Conservation (phyloP, 495 filamentous ascomycete species). For the Xylaria acuta region DNA sequence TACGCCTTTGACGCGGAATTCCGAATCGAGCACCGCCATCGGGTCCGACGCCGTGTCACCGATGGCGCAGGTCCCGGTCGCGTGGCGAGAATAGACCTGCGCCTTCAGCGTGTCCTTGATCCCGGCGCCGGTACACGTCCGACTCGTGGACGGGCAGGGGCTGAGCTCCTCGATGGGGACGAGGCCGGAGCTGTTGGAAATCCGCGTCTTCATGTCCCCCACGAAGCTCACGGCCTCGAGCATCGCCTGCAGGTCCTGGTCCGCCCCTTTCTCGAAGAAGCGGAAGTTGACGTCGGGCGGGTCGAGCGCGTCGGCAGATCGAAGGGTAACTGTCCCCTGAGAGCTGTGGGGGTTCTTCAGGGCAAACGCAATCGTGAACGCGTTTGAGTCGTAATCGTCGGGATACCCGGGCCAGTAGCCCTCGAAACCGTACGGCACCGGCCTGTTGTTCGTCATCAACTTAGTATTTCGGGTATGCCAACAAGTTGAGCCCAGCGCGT, state of each 20-base stretch:
- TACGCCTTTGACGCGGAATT: constrained; percentile 60
- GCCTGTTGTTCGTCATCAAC: constrained; percentile 34
- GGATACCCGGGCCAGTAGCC: constrained; percentile 45
- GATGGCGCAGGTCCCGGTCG: constrained; percentile 61
- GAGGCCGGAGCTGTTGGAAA: constrained; percentile 27
- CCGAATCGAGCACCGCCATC: constrained; percentile 60
- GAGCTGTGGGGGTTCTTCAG: constrained; percentile 45
- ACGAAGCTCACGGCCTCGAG: constrained; percentile 52
- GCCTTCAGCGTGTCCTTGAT: constrained; percentile 47
- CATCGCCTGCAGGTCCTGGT: constrained; percentile 50
- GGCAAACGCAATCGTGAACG: constrained; percentile 32
- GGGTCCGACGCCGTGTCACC: constrained; percentile 50
- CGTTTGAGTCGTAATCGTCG: constrained; percentile 27
- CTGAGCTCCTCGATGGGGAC: constrained; percentile 41
- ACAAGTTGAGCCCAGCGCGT: not conserved
- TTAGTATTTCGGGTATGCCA: not conserved
- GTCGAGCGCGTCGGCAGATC: constrained; percentile 53
- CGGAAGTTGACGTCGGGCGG: constrained; percentile 55
- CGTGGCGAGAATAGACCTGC: constrained; percentile 57
- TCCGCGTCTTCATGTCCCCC: constrained; percentile 36
- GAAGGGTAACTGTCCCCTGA: constrained; percentile 49
- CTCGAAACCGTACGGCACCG: constrained; percentile 41
- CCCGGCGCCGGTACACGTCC: constrained; percentile 39
- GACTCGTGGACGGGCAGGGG: constrained; percentile 35
- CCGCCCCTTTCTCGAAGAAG: constrained; percentile 49